Percentiles rank a stretch among this genome's conserved stretches.
These are phyloP conservation scores for Raffaelea arxii DNA, from an alignment of 2,329 filamentous ascomycete species.

Conservation along the genomic window DNA sequence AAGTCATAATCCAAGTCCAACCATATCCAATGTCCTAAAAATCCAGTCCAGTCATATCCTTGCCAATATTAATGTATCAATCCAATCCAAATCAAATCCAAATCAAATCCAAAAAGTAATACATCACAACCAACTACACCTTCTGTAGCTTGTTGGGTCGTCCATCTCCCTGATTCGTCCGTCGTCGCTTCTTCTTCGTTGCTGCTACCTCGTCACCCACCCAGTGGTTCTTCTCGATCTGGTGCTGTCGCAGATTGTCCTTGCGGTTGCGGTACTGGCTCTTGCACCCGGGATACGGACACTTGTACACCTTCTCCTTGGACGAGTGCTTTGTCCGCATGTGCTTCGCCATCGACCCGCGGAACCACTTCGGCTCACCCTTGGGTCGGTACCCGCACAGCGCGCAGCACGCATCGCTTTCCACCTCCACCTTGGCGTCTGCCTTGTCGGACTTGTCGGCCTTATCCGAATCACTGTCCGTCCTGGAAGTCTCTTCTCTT, in stretches of 20 bases:
- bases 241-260: conserved; percentile 47
- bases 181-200: conserved; percentile 9
- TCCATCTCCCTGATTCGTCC: conserved; percentile 9
- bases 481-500: not conserved
- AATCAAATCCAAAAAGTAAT: not conserved
- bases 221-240: conserved; percentile 46
- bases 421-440: conserved; percentile 14
- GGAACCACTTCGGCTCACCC: conserved; percentile 48
- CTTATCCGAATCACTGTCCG: too few species aligned
- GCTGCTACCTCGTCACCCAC: conserved; percentile 32
- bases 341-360: conserved; percentile 49
- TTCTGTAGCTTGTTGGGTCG: conserved; percentile 40
- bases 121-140: conserved; percentile 12
- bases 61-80: too few species aligned
- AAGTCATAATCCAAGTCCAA: too few species aligned
- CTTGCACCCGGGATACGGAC: conserved; percentile 41
- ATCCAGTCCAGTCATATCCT: too few species aligned
- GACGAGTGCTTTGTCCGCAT: conserved; percentile 43
- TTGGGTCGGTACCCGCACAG: conserved; percentile 46
- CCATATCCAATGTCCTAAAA: too few species aligned
- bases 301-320: conserved; percentile 42
- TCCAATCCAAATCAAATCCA: too few species aligned
- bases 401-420: conserved; percentile 37
- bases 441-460: not conserved
- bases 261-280: conserved; percentile 46